These are phyloP conservation scores for Trichoderma erinaceum DNA, from an alignment of 495 filamentous ascomycete genomes.

Conservation along the genomic window DNA sequence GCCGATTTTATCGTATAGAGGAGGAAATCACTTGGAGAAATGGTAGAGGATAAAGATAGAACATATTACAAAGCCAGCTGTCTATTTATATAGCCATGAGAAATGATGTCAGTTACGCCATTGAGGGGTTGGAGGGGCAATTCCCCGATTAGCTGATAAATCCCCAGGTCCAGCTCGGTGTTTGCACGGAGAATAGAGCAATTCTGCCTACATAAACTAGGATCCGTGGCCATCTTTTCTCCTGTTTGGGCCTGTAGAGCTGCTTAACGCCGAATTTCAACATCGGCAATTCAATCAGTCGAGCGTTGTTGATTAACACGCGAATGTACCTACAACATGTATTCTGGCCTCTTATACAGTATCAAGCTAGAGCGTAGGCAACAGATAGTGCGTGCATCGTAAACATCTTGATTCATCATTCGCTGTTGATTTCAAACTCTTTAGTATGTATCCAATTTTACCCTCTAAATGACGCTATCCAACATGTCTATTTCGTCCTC, in stretches of 20 bases:
- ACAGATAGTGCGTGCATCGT: background rate
- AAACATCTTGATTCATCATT: background rate
- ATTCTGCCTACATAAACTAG: background rate
- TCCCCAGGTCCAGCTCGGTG: background rate
- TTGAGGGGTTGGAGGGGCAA: constrained; percentile 1
- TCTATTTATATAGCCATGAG: background rate
- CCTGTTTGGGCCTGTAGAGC: background rate
- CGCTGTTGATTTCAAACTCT: background rate
- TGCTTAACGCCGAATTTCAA: background rate
- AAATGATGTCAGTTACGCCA: background rate
- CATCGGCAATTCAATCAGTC: too few relatives aligned
- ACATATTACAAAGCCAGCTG: background rate
- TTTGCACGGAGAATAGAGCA: background rate
- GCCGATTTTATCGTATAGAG: background rate
- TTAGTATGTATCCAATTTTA: background rate
- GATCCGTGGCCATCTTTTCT: background rate
- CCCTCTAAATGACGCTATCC: constrained; percentile 10
- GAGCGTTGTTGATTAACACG: too few relatives aligned
- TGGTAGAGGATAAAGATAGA: background rate
- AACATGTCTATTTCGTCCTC: constrained; percentile 15
- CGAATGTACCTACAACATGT: too few relatives aligned
- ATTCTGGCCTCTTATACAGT: too few relatives aligned
- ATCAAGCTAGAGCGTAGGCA: too few relatives aligned
- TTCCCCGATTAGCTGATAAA: background rate
- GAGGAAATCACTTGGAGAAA: background rate